Conservation (phyloP, 2,329 filamentous ascomycete species). For the Ophiostoma ulmi region DNA sequence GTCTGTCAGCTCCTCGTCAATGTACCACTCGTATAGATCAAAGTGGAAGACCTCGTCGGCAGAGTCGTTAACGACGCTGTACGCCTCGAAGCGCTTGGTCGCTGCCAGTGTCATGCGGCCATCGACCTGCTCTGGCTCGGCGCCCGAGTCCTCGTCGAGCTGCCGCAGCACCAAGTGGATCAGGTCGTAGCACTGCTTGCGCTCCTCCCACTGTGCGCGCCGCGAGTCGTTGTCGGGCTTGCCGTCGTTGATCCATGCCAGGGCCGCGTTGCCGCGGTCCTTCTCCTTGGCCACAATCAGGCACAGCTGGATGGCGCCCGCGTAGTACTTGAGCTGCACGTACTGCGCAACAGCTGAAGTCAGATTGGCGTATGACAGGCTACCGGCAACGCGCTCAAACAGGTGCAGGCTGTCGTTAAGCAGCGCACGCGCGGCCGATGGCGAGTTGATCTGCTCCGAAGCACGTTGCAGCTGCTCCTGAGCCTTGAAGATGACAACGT, state of each 20-base stretch:
- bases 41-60: conserved; percentile 93
- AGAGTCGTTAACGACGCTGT: conserved; percentile 81
- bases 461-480: conserved; percentile 91
- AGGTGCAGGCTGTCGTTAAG: conserved; percentile 84
- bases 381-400: conserved; percentile 83
- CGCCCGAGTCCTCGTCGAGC: conserved; percentile 65
- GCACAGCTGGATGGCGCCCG: conserved; percentile 83
- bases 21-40: conserved; percentile 97
- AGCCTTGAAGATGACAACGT: conserved; percentile 97
- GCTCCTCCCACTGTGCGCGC: conserved; percentile 59
- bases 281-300: conserved; percentile 76
- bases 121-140: conserved; percentile 68
- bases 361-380: conserved; percentile 74
- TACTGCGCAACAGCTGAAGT: conserved; percentile 74
- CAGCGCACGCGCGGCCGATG: conserved; percentile 69
- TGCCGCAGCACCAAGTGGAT: conserved; percentile 74
- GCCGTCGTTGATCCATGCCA: conserved; percentile 83
- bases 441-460: conserved; percentile 68
- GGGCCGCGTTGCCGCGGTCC: conserved; percentile 79
- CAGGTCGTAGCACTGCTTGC: conserved; percentile 79
- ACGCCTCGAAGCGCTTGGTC: conserved; percentile 80
- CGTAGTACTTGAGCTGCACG: conserved; percentile 78
- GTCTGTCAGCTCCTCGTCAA: conserved; percentile 76
- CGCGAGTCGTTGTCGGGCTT: conserved; percentile 67
- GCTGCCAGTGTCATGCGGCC: conserved; percentile 70